These are phyloP conservation scores for Geopyxis carbonaria DNA, from an alignment of 495 filamentous ascomycete species.

Conservation along the genomic window DNA sequence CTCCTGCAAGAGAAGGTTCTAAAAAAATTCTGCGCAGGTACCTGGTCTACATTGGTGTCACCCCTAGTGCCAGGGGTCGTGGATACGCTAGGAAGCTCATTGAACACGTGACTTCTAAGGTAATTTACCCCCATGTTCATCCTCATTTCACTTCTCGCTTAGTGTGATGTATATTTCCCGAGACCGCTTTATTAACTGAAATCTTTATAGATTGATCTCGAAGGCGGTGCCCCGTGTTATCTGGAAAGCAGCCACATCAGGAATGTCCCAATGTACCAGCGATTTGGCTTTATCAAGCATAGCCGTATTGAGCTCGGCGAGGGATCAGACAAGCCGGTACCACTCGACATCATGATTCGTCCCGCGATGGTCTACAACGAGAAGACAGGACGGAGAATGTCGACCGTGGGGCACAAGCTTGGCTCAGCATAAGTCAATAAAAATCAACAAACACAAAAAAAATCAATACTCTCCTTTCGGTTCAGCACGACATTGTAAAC, in stretches of 20 bases:
- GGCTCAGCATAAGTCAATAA: conserved; percentile 3
- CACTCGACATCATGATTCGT: conserved; percentile 60
- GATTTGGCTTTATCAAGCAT: conserved; percentile 47
- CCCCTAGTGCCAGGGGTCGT: conserved; percentile 43
- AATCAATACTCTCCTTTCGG: no score
- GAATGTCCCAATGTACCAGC: conserved; percentile 52
- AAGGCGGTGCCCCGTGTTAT: conserved; percentile 44
- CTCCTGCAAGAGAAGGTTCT: conserved; percentile 6
- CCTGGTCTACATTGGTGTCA: conserved; percentile 63
- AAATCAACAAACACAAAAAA: no score
- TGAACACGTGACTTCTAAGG: conserved; percentile 44
- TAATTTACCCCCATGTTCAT: conserved; percentile 26
- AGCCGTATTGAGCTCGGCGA: conserved; percentile 42
- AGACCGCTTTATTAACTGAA: background rate
- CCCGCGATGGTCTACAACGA: conserved; percentile 31
- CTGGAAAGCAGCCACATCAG: conserved; percentile 53
- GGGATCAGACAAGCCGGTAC: conserved; percentile 38
- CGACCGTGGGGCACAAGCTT: conserved; percentile 5
- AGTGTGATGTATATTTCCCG: background rate
- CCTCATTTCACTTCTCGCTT: conserved; percentile 6
- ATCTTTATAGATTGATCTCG: conserved; percentile 40
- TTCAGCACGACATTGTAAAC: no score
- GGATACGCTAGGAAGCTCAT: conserved; percentile 55
- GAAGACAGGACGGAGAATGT: conserved; percentile 8
- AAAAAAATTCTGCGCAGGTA: conserved; percentile 30